Evolutionary conservation across 768 basidiomycete species (phyloP), one percentile per base, ranked within the genome.

Genomic region (Mycena sanguinolenta): DNA sequence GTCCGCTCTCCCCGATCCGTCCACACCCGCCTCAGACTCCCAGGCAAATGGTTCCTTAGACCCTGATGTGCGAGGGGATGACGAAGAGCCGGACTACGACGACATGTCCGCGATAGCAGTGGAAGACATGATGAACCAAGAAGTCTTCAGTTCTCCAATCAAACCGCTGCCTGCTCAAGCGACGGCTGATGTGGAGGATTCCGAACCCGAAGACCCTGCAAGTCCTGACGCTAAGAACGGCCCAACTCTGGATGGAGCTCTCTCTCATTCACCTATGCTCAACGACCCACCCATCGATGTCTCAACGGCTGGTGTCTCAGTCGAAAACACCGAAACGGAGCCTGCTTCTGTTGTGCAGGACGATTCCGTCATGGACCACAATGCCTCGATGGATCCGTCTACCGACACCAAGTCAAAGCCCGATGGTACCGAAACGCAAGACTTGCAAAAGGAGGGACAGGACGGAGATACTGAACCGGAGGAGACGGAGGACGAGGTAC

Each of bases 391-490:
- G 13, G 32, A 60, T 32, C 16, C n/a, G 6, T 9, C 25, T 12
- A n/a, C 21, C 8, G 36, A 50, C 38, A 9, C 23, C 32, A 34
- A 34, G 32, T 34, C 10, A 10, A 34, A 34, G 32, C 32, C 6
- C 32, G 32, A 34, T 30, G 49, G 74, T n/a, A 69, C 62, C 1
- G 76, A 74, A n/a, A 69, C 70, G 44, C 65, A 38, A 38, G 57
- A 23, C 59, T 46, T 23, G 27, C 52, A 23, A 23, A 49, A 57
- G 46, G 58, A 59, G 25, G 58, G 58, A 19, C 53, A 60, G 36
- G 32, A 30, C 23, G 23, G 50, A 19, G 49, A 30, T 5, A 80
- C 80, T 28, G 83, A 79, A 16, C 77, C 74, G 21, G 80, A 78
- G 1, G 77, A 75, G 10, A 34, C 32, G 28, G 82, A 83, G 17